Conservation (phyloP, 306 rosid genomes). For the Citrullus colocynthis region DNA sequence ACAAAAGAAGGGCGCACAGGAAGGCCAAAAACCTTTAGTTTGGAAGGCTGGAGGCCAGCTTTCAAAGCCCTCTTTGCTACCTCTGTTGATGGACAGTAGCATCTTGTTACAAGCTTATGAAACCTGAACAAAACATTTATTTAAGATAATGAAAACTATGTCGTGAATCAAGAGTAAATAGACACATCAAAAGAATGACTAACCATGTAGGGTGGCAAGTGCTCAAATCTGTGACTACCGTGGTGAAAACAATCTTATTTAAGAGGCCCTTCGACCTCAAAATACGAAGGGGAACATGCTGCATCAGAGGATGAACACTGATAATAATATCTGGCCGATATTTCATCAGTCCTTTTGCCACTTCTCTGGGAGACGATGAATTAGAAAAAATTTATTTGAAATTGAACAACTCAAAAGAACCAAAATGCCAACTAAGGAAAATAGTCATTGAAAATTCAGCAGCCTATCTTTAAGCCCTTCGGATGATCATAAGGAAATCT, state of each 20-base stretch:
- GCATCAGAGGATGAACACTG: conserved; percentile 98
- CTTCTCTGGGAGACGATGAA: conserved; percentile 30
- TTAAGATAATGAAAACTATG: conserved; percentile 20
- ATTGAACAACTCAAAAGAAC: neutral
- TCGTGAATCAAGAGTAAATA: neutral
- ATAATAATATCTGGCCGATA: conserved; percentile 95
- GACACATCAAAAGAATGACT: conserved; percentile 12
- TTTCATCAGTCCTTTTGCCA: conserved; percentile 90
- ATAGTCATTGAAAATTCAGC: neutral
- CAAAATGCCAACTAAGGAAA: neutral
- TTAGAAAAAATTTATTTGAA: neutral
- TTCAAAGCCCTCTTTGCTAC: conserved; percentile 70
- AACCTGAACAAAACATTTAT: conserved; percentile 47
- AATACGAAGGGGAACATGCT: conserved; percentile 89
- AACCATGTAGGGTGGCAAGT: conserved; percentile 99
- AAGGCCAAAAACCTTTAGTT: conserved; percentile 77
- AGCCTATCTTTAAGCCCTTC: neutral
- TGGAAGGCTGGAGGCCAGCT: conserved; percentile 85
- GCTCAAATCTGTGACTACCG: conserved; percentile 94
- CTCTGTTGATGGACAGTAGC: conserved; percentile 91
- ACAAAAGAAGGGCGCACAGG: conserved; percentile 84
- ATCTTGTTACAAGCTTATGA: conserved; percentile 95
- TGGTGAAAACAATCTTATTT: conserved; percentile 86
- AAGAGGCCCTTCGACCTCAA: conserved; percentile 81
- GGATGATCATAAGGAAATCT: neutral